Evolutionary conservation across 805 yeast genomes (phyloP), one percentile per base, ranked within the genome.

Genomic region (Komagataella phaffii): DNA sequence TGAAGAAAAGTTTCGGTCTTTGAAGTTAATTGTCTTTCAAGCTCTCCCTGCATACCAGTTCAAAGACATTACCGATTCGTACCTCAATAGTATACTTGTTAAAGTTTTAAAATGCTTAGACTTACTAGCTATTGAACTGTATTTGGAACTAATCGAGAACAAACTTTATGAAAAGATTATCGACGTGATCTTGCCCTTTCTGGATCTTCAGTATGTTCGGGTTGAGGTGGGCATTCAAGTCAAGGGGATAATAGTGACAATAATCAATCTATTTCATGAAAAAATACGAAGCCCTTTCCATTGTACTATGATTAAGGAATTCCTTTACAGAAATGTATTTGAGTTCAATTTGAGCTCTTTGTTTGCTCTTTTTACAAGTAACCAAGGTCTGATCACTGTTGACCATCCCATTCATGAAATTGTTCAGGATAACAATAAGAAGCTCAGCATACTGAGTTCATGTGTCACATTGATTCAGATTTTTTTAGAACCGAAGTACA

Each of bases 221-320:
- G 49, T 46, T 24, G 44, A 49, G 8, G 43, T 49, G 6, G 18
- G 49, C 8, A 40, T 46, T 40, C 51, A 52, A 17, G 44, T 43
- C 44, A 52, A 52, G 18, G 24, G 49, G 14, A 49, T 49, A 8
- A 21, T 52, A 12, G 44, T 52, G 8, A 17, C 24, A 1, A 49
- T 49, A 7, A 46, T 52, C 6, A 49, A 49, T 7, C n/a, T 21
- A 3, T 7, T 52, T 17, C 50, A 47, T 52, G 47, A 24, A 2
- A 51, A 44, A 21, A 18, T 8, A 12, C 47, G 49, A 19, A 49
- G 24, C 17, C 45, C 40, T 10, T 30, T 30, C 40, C 40, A 30
- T 10, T 30, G 40, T 8, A 30, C 40, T 10, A 8, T 30, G 40
- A 30, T 30, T 8, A 30, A 10, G 12, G 40, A 30, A 30, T 30